These are phyloP conservation scores for Verbena officinalis DNA, from an alignment of 257 asterid genomes.

Conservation along the genomic window DNA sequence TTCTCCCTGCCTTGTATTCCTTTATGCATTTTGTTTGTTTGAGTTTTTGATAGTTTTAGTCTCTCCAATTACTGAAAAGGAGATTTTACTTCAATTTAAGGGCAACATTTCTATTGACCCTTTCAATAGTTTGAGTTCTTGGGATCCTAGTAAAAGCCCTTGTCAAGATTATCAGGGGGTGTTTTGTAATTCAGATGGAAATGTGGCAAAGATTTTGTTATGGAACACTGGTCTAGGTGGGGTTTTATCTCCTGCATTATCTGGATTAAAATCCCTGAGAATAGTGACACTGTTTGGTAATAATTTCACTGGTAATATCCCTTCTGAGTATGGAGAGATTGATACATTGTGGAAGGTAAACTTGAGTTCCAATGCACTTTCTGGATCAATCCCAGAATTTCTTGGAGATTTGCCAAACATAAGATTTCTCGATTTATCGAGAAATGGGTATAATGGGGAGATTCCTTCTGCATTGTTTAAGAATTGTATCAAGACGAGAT, in stretches of 20 bases:
- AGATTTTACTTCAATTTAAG: slow-evolving; percentile 90
- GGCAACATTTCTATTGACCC: slow-evolving; percentile 87
- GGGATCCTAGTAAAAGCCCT: slow-evolving; percentile 62
- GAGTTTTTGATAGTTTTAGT: slow-evolving; percentile 34
- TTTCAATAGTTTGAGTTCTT: slow-evolving; percentile 62
- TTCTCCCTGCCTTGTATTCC: slow-evolving; percentile 45
- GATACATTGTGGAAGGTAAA: slow-evolving; percentile 83
- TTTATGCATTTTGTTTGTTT: slow-evolving; percentile 49
- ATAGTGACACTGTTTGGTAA: slow-evolving; percentile 80
- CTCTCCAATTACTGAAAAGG: slow-evolving; percentile 75
- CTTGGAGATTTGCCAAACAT: slow-evolving; percentile 77
- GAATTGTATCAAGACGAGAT: slow-evolving; percentile 65
- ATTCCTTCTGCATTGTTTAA: slow-evolving; percentile 76
- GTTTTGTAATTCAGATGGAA: slow-evolving; percentile 74
- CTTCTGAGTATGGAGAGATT: slow-evolving; percentile 68
- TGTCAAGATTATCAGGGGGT: slow-evolving; percentile 72
- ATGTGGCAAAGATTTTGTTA: slow-evolving; percentile 78
- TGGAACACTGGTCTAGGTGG: slow-evolving; percentile 89
- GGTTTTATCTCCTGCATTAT: slow-evolving; percentile 63
- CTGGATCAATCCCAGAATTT: slow-evolving; percentile 84
- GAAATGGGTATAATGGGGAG: slow-evolving; percentile 64
- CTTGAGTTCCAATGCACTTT: slow-evolving; percentile 85
- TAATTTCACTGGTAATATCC: slow-evolving; percentile 68
- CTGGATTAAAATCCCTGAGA: slow-evolving; percentile 74
- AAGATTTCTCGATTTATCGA: slow-evolving; percentile 89